A percentile compares a stretch with the other conserved stretches of the same genome.
phyloP scores from a whole-genome alignment of 2,329 filamentous ascomycete species.

The Pezicula radicicola region DNA sequence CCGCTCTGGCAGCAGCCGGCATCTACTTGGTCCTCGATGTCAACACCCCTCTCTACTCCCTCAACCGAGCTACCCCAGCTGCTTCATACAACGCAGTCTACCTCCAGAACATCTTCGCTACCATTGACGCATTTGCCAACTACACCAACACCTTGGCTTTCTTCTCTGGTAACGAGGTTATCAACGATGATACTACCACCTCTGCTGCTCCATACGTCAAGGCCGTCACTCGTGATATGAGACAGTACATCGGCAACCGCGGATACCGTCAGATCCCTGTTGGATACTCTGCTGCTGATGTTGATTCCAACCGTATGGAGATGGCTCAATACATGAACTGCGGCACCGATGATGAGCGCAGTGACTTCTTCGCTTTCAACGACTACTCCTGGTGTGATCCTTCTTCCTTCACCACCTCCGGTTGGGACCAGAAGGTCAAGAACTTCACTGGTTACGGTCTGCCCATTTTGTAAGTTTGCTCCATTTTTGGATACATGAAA shows the following conservation, averaged over 20 bases:
- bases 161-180: slow-evolving; percentile 55
- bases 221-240: slow-evolving; percentile 52
- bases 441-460: slow-evolving; percentile 64
- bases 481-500: slow-evolving; percentile 11
- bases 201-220: slow-evolving; percentile 50
- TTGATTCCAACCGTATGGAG: slow-evolving; percentile 62
- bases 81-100: slow-evolving; percentile 65
- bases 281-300: slow-evolving; percentile 59
- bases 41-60: slow-evolving; percentile 65
- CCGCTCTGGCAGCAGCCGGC: slow-evolving; percentile 58
- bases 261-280: slow-evolving; percentile 47
- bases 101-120: slow-evolving; percentile 66
- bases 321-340: slow-evolving; percentile 72
- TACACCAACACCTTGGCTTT: slow-evolving; percentile 65
- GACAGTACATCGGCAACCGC: slow-evolving; percentile 43
- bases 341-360: slow-evolving; percentile 59
- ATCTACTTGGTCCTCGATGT: slow-evolving; percentile 71
- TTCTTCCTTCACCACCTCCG: slow-evolving; percentile 52
- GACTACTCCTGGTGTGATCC: slow-evolving; percentile 62
- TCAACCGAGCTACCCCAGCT: slow-evolving; percentile 57
- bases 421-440: slow-evolving; percentile 65
- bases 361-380: slow-evolving; percentile 64
- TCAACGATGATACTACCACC: slow-evolving; percentile 46
- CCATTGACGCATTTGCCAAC: slow-evolving; percentile 61
- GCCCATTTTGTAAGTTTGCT: slow-evolving; percentile 40